Evolutionary conservation across 2,329 filamentous ascomycete species (phyloP), one percentile per base, ranked within the genome.

Genomic region (Colletotrichum siamense): DNA sequence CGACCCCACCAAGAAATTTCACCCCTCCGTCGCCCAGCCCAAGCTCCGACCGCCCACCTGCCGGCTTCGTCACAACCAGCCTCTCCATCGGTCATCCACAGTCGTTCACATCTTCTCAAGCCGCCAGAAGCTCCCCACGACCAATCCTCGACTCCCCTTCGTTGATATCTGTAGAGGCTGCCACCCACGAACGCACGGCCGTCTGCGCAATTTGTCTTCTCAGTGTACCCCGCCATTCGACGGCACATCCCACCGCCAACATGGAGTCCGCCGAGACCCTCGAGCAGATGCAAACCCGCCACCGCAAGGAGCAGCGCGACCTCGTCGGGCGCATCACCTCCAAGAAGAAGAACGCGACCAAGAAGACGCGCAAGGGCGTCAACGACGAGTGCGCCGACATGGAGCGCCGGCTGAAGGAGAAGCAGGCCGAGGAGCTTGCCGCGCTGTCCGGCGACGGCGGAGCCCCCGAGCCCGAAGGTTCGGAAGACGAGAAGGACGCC

Each of bases 291-390:
- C 93, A 95, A 80, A 88, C 92, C 49, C 94, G 93, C 63, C 97
- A 99, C 84, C 93, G 95, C 81, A 97, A 95, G 85, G 96, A 99
- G 86, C 93, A 94, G 84, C 94, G 93, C 80, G 96, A 99, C 77
- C 90, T 99, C 30, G 95, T 98, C 84, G 91, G 92, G 67, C 93
- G 94, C 76, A 93, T 98, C 82, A 98, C 95, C 7, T 96, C 94
- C 86, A 99, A 98, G 90, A 99, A 98, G 89, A 99, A 98, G 89
- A 94, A 95, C 80, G 96, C 97, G 55, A 98, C 94, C 63, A 99
- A 99, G 87, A 95, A 92, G 92, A 96, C 90, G 80, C 92, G 88
- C 81, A 95, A 94, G 83, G 93, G 93, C 32, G 88, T 96, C 81
- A 95, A 94, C 55, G 89, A 94, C 69, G 95, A 96, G 82, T 95